Base-by-base conservation (phyloP, 2,329 filamentous ascomycete species). In the Xylariaceae sp. region DNA sequence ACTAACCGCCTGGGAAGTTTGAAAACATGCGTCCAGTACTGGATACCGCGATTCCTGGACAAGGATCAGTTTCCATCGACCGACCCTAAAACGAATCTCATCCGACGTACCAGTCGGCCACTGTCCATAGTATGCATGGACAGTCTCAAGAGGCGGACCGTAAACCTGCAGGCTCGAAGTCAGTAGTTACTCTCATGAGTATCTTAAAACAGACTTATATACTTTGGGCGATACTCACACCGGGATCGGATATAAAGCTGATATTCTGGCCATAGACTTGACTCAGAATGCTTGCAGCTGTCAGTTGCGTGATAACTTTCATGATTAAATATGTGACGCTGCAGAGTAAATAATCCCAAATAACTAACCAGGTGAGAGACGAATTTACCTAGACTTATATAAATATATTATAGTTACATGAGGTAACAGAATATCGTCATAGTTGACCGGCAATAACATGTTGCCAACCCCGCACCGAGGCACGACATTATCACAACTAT, bases 51-150 rank as follows among this genome's bases (percentile, higher is more conserved):
- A 81, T 78, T 15, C 78, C 65, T 63, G 35, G 20, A 20, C 15
- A 16, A 4, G 10, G 2, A n/a, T 59, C 9, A 58, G 40, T 8
- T n/a, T n/a, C n/a, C n/a, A n/a, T n/a, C n/a, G n/a, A n/a, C n/a
- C n/a, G n/a, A n/a, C n/a, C n/a, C n/a, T n/a, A 6, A 36, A 20
- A 23, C 24, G 7, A 6, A 16, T n/a, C 5, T 30, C 24, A 36
- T 15, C 9, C 10, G n/a, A 13, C 41, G 26, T 26, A 57, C 64
- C 77, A 71, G 61, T 59, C 69, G 70, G 77, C 72, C 74, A 81
- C 61, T 81, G 72, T 59, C 79, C 76, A 47, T 78, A 73, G 58
- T 80, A 82, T 8, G 79, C 65, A 65, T 82, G 78, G 1, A 76
- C 72, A 23, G 79, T 55, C 54, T 82, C 78, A 6, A 80, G 67